Conservation (phyloP, 106 monocot species). For the Apostasia shenzhenica region DNA sequence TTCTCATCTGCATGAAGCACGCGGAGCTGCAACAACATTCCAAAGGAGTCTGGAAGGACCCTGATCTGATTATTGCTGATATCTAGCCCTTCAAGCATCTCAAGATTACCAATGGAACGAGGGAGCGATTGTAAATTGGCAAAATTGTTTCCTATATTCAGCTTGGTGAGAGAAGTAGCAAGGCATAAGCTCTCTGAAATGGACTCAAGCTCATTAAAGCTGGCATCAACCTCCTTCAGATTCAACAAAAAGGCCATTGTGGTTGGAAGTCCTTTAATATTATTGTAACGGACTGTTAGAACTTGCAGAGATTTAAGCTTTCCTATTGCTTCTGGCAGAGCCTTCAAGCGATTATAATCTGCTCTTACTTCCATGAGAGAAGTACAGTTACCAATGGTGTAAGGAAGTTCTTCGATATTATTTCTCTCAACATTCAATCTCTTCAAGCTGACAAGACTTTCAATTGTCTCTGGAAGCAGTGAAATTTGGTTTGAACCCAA, state of each 20-base stretch:
- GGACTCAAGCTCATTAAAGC: slow-evolving; percentile 54
- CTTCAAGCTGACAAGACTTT: slow-evolving; percentile 33
- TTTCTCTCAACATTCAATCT: slow-evolving; percentile 36
- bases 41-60: slow-evolving; percentile 46
- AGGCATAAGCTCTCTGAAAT: slow-evolving; percentile 51
- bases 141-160: slow-evolving; percentile 58
- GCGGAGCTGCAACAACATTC: slow-evolving; percentile 26
- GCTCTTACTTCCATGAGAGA: slow-evolving; percentile 39
- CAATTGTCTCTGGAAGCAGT: slow-evolving; percentile 24
- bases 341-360: slow-evolving; percentile 38
- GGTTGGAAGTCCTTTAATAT: slow-evolving; percentile 34
- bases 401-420: slow-evolving; percentile 44
- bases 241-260: slow-evolving; percentile 40
- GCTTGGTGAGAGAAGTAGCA: slow-evolving; percentile 30
- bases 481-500: slow-evolving; percentile 33
- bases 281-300: slow-evolving; percentile 38
- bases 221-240: slow-evolving; percentile 41
- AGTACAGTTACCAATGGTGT: slow-evolving; percentile 30
- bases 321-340: slow-evolving; percentile 50
- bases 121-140: slow-evolving; percentile 39
- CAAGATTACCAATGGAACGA: slow-evolving; percentile 43
- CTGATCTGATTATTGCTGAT: slow-evolving; percentile 57
- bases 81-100: slow-evolving; percentile 45
- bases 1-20: slow-evolving; percentile 42
- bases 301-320: slow-evolving; percentile 32